phyloP scores from a whole-genome alignment of 345 rosid species.

The Euclidium syriacum region DNA sequence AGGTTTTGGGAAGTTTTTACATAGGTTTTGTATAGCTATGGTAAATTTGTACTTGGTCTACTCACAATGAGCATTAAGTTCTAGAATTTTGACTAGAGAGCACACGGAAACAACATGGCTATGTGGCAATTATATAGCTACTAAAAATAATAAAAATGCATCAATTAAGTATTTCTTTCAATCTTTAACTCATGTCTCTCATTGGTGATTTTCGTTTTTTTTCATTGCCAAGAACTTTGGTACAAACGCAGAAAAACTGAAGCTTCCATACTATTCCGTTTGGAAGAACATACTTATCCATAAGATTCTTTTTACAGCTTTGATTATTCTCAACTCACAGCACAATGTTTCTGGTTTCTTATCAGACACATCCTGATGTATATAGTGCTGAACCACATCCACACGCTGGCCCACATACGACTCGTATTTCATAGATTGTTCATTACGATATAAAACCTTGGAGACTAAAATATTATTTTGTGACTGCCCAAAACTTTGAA shows the following conservation, averaged over 20 bases:
- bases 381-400: conserved; percentile 61
- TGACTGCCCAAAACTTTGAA: conserved; percentile 54
- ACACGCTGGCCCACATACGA: conserved; percentile 63
- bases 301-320: conserved; percentile 55
- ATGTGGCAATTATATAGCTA: no score
- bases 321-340: conserved; percentile 81
- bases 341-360: conserved; percentile 64
- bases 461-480: conserved; percentile 62
- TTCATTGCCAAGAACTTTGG: conserved; percentile 80
- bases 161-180: no score
- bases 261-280: conserved; percentile 83
- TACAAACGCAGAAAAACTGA: conserved; percentile 59
- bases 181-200: no score
- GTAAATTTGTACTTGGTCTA: no score
- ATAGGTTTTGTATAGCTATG: no score
- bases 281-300: conserved; percentile 74
- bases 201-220: no score
- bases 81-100: no score
- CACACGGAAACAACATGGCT: no score
- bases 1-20: no score
- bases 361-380: conserved; percentile 70
- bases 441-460: conserved; percentile 76
- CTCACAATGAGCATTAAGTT: no score
- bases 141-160: no score
- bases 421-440: conserved; percentile 58